Percentiles rank a stretch among this genome's conserved stretches.
Evolutionary conservation across 2,329 filamentous ascomycete genomes (phyloP).

Genomic region (Phyllachora maydis): DNA sequence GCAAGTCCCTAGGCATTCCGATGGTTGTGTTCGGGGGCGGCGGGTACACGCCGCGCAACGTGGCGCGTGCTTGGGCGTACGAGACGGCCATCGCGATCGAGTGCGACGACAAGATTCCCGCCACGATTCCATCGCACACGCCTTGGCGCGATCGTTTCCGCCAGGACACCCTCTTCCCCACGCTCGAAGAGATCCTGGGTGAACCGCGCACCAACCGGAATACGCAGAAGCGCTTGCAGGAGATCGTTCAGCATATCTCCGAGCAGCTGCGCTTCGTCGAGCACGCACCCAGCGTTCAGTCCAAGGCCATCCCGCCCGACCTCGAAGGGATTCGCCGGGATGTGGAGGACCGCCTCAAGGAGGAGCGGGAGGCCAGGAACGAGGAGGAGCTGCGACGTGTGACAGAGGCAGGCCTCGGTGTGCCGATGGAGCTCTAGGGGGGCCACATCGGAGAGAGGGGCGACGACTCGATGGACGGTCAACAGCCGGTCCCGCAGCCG

Average conservation of each 20-base stretch:
- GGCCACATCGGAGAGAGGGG: too few species aligned
- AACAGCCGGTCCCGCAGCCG: too few species aligned
- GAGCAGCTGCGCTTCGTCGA: slow-evolving; percentile 78
- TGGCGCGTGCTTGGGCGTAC: slow-evolving; percentile 90
- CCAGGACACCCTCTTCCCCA: slow-evolving; percentile 72
- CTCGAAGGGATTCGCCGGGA: slow-evolving; percentile 46
- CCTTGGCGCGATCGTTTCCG: slow-evolving; percentile 81
- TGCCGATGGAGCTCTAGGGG: slow-evolving; percentile 34
- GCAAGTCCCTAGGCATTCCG: slow-evolving; percentile 62
- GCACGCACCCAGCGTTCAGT: slow-evolving; percentile 71
- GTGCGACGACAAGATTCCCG: slow-evolving; percentile 46
- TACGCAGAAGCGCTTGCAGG: slow-evolving; percentile 50
- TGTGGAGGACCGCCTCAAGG: slow-evolving; percentile 45
- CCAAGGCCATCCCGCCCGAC: slow-evolving; percentile 61
- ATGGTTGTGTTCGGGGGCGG: slow-evolving; percentile 85
- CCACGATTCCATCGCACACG: slow-evolving; percentile 57
- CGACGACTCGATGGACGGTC: too few species aligned
- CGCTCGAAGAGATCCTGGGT: slow-evolving; percentile 49
- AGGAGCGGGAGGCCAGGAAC: slow-evolving; percentile 39
- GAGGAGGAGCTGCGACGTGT: slow-evolving; percentile 27
- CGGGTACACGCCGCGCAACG: slow-evolving; percentile 90
- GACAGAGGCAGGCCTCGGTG: slow-evolving; percentile 35
- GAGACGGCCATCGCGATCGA: slow-evolving; percentile 83
- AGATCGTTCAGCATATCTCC: slow-evolving; percentile 56
- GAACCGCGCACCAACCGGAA: slow-evolving; percentile 63